Evolutionary conservation across 1,284 basidiomycete species (phyloP).

Genomic region (Rhodotorula sp.): DNA sequence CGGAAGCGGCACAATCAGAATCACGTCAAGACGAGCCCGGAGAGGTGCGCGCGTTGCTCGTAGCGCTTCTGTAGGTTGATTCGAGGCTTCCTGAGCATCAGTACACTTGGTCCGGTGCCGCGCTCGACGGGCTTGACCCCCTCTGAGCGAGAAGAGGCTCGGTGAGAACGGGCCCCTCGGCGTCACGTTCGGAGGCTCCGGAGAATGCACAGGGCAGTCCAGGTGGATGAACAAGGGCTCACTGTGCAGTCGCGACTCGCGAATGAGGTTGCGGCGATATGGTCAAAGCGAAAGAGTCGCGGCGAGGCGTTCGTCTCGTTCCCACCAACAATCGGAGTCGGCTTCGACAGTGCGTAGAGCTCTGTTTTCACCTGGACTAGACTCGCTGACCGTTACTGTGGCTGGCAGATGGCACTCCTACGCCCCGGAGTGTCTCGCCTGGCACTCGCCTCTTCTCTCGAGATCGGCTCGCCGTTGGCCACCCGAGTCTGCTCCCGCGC

Average conservation of each 20-base stretch:
- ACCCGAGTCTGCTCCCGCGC: conserved; percentile 4
- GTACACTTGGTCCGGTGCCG: not conserved
- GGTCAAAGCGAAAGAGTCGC: not conserved
- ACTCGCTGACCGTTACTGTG: not conserved
- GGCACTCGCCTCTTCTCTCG: conserved; percentile 2
- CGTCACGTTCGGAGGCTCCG: not conserved
- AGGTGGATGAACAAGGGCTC: not conserved
- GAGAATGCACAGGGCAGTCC: not conserved
- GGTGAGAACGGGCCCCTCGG: not conserved
- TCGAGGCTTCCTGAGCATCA: not conserved
- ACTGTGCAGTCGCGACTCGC: not conserved
- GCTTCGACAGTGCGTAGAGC: not conserved
- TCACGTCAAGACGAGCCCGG: not conserved
- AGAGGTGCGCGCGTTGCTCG: not conserved
- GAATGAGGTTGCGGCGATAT: not conserved
- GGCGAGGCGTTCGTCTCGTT: not conserved
- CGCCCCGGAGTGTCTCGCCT: not conserved
- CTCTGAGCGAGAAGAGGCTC: not conserved
- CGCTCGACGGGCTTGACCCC: not conserved
- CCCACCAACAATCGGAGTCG: not conserved
- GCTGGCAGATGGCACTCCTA: not conserved
- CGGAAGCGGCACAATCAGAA: not conserved
- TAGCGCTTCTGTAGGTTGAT: not conserved
- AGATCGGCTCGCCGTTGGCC: conserved; percentile 1
- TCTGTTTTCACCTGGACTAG: not conserved